Evolutionary conservation across 768 basidiomycete genomes (phyloP).

Genomic region (Termitomyces bulborhizus): DNA sequence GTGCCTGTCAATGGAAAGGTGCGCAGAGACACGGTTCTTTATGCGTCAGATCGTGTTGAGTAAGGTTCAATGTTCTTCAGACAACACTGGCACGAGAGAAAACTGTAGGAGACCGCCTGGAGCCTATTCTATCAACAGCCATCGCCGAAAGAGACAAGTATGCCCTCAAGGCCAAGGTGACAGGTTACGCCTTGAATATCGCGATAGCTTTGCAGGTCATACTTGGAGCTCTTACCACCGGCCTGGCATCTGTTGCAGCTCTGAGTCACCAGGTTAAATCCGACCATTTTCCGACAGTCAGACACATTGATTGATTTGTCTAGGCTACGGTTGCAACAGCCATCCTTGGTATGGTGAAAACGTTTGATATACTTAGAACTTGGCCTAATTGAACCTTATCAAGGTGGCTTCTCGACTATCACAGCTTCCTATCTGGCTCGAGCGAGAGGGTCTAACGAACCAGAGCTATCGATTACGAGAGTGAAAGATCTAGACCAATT

Average conservation of each 20-base stretch:
- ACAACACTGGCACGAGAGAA: slow-evolving; percentile 15
- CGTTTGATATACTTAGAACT: not conserved
- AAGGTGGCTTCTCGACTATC: slow-evolving; percentile 62
- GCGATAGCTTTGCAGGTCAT: slow-evolving; percentile 62
- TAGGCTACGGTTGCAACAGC: slow-evolving; percentile 32
- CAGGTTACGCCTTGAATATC: slow-evolving; percentile 30
- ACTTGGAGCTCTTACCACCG: slow-evolving; percentile 63
- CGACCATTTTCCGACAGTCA: not conserved
- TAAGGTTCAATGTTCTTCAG: slow-evolving; percentile 2
- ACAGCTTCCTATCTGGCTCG: slow-evolving; percentile 71
- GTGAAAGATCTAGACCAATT: slow-evolving; percentile 61
- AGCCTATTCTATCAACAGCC: slow-evolving; percentile 47
- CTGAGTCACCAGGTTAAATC: slow-evolving; percentile 33
- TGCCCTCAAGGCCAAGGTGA: slow-evolving; percentile 36
- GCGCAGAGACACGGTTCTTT: not conserved
- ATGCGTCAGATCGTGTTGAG: not conserved
- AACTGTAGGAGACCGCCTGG: slow-evolving; percentile 46
- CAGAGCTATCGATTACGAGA: slow-evolving; percentile 52
- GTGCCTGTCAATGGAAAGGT: slow-evolving; percentile 29
- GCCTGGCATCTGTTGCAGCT: slow-evolving; percentile 41
- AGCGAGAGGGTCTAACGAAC: slow-evolving; percentile 63
- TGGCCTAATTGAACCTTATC: not conserved
- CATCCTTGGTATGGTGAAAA: slow-evolving; percentile 24
- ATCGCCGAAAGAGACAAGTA: slow-evolving; percentile 39
- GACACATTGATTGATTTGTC: not conserved